Evolutionary conservation across 2,329 filamentous ascomycete species (phyloP).

Genomic region (Penicillium italicum): DNA sequence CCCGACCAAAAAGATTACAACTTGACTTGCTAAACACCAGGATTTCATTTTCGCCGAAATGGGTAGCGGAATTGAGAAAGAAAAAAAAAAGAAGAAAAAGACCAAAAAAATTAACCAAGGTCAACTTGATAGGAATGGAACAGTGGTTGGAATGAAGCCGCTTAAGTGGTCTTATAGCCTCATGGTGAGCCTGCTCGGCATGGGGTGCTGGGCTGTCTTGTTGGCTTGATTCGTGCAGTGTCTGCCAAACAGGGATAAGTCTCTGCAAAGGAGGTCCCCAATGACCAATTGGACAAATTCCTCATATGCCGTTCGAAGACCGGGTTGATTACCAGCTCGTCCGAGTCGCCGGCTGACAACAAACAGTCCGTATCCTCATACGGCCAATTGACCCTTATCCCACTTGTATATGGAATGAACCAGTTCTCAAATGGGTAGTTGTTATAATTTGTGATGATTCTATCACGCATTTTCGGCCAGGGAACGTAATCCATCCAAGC

Average conservation of each 20-base stretch:
- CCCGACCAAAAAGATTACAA: neutral
- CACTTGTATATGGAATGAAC: conserved; percentile 76
- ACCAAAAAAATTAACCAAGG: neutral
- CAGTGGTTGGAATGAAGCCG: neutral
- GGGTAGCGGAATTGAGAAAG: neutral
- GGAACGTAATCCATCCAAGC: conserved; percentile 80
- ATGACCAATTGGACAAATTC: conserved; percentile 73
- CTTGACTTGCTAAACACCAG: neutral
- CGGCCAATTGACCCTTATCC: conserved; percentile 76
- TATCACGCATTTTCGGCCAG: conserved; percentile 73
- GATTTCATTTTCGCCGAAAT: neutral
- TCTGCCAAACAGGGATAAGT: conserved; percentile 59
- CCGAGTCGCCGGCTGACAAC: conserved; percentile 49
- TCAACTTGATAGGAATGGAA: neutral
- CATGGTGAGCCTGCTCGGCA: neutral
- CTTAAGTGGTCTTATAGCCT: neutral
- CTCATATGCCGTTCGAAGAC: conserved; percentile 79
- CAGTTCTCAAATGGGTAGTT: conserved; percentile 72
- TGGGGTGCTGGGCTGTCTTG: neutral
- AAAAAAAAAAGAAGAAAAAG: too few relatives aligned
- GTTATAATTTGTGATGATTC: conserved; percentile 53
- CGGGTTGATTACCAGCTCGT: conserved; percentile 76
- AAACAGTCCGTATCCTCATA: conserved; percentile 72
- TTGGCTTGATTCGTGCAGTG: conserved; percentile 35
- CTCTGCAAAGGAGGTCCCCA: conserved; percentile 66